Base-by-base conservation (phyloP, 768 basidiomycete genomes). In the Boletus rufocinnamomeus region DNA sequence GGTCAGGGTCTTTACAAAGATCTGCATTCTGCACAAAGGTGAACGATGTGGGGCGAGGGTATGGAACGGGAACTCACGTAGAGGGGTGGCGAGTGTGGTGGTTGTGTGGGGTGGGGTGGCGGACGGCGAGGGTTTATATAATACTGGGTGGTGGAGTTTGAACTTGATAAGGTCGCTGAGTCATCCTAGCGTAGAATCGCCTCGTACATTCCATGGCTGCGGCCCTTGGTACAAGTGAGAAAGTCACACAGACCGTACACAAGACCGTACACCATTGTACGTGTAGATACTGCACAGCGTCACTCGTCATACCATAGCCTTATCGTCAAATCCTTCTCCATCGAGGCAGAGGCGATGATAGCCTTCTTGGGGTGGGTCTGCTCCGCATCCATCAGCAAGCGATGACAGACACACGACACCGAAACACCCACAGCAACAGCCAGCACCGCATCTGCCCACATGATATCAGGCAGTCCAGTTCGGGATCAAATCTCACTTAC, bases 241-340 rank as follows among this genome's bases (percentile, higher is more conserved):
- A 9, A 7, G 30, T 30, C 30, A 30, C 30, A 30, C n/a, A n/a
- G n/a, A n/a, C n/a, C n/a, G n/a, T n/a, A n/a, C n/a, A n/a, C n/a
- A n/a, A n/a, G n/a, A n/a, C n/a, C n/a, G n/a, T n/a, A n/a, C n/a
- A 30, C 30, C 30, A 30, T 30, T 5, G 30, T 30, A 16, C 37
- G 16, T 40, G 38, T 40, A 40, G 38, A 40, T 40, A 40, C 19
- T n/a, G 10, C 41, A 43, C 19, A 43, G n/a, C n/a, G 3, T 53
- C 54, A 51, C 49, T 73, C 71, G 66, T 89, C 86, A 56, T 79
- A 76, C 95, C 95, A 97, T 17, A 98, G 65, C 53, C 87, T 82
- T 66, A 98, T 90, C 6, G 86, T 86, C 59, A 91, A 74, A 65
- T 96, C 95, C 63, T 93, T 93, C 64, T 95, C 93, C 82, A 92